These are phyloP conservation scores for Saccharomyces kudriavzevii DNA, from an alignment of 805 yeast genomes.

Conservation along the genomic window DNA sequence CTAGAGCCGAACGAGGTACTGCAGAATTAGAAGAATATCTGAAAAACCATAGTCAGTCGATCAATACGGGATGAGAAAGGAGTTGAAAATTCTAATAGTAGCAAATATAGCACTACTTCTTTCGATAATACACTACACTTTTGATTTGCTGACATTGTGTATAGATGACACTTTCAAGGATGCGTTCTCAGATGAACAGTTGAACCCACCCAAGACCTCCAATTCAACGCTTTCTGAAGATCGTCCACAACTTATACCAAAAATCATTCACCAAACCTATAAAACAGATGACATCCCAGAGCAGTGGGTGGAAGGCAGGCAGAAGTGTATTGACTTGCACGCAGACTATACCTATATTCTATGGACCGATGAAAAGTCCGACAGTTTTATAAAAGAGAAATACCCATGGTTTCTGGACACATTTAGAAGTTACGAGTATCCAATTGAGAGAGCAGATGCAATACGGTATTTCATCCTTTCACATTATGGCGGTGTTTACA, in stretches of 20 bases:
- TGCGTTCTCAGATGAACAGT: slow-evolving; percentile 53
- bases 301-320: slow-evolving; percentile 71
- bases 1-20: background rate
- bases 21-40: background rate
- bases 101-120: slow-evolving; percentile 49
- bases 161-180: slow-evolving; percentile 63
- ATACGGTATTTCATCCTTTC: slow-evolving; percentile 76
- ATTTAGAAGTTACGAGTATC: slow-evolving; percentile 69
- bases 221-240: background rate
- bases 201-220: slow-evolving; percentile 47
- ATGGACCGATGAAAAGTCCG: slow-evolving; percentile 84
- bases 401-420: slow-evolving; percentile 82
- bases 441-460: slow-evolving; percentile 85
- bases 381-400: slow-evolving; percentile 67
- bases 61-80: slow-evolving; percentile 47
- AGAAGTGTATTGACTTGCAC: slow-evolving; percentile 66
- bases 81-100: slow-evolving; percentile 50
- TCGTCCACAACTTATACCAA: slow-evolving; percentile 54
- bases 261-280: slow-evolving; percentile 89
- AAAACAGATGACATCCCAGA: slow-evolving; percentile 73
- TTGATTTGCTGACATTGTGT: slow-evolving; percentile 66
- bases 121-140: slow-evolving; percentile 52
- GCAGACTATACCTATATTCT: slow-evolving; percentile 81
- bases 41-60: background rate
- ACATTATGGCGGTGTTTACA: slow-evolving; percentile 84